Evolutionary conservation across 148 eudicot species (phyloP).

Genomic region (Heliamphora exappendiculata): DNA sequence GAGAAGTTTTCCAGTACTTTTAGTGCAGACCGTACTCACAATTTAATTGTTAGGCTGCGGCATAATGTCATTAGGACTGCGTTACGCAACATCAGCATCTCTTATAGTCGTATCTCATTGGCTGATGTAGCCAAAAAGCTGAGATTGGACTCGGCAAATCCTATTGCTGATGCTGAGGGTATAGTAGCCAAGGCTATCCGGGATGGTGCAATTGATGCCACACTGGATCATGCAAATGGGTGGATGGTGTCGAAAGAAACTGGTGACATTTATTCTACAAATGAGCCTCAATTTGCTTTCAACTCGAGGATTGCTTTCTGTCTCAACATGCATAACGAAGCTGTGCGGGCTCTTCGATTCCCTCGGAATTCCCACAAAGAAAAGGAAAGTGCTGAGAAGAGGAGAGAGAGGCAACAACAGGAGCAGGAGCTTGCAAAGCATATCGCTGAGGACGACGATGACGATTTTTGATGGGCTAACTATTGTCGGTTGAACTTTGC

Average conservation of each 20-base stretch:
- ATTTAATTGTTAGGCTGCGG: constrained; percentile 74
- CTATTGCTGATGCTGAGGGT: constrained; percentile 93
- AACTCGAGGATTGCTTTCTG: constrained; percentile 93
- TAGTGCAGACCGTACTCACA: constrained; percentile 66
- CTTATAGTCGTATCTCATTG: constrained; percentile 88
- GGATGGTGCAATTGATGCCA: constrained; percentile 92
- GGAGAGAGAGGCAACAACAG: constrained; percentile 88
- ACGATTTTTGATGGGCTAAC: constrained; percentile 47
- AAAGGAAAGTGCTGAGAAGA: constrained; percentile 89
- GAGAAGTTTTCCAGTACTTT: constrained; percentile 70
- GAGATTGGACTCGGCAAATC: constrained; percentile 71
- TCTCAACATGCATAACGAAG: constrained; percentile 92
- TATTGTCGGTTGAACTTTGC: background rate
- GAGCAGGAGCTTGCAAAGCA: constrained; percentile 96
- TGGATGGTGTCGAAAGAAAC: constrained; percentile 91
- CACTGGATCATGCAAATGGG: constrained; percentile 78
- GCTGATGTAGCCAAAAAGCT: constrained; percentile 78
- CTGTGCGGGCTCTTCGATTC: constrained; percentile 76
- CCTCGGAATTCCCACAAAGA: constrained; percentile 88
- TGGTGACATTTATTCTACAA: constrained; percentile 87
- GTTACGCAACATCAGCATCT: constrained; percentile 76
- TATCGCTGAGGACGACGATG: constrained; percentile 95
- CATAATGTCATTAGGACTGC: constrained; percentile 93
- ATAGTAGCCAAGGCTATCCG: constrained; percentile 88
- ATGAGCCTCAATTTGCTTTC: constrained; percentile 86